phyloP scores from a whole-genome alignment of 352 stramenopile genomes.

The Globisporangium spinosum region DNA sequence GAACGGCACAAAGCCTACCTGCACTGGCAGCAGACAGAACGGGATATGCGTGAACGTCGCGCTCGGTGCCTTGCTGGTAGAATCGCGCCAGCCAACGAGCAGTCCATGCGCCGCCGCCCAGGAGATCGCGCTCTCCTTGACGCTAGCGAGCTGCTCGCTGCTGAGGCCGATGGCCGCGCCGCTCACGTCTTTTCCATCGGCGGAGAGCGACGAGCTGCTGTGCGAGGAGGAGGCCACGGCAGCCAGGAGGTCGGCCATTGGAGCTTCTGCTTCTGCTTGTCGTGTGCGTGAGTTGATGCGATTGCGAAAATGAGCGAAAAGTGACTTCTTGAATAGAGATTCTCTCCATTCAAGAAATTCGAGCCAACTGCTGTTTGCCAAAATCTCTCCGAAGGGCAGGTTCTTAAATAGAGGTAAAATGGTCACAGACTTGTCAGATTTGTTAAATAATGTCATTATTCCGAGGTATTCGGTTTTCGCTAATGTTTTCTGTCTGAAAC shows the following conservation, averaged over 20 bases:
- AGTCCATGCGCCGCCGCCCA: constrained; percentile 73
- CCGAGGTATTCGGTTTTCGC: too few relatives aligned
- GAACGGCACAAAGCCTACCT: constrained; percentile 16
- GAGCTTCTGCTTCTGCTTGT: not conserved
- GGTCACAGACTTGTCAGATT: too few relatives aligned
- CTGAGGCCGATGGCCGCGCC: constrained; percentile 42
- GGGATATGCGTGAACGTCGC: constrained; percentile 74
- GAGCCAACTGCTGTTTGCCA: too few relatives aligned
- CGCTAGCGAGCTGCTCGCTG: constrained; percentile 32
- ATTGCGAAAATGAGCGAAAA: not conserved
- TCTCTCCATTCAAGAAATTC: too few relatives aligned
- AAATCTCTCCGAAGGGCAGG: too few relatives aligned
- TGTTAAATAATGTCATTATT: too few relatives aligned
- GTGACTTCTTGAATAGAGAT: too few relatives aligned
- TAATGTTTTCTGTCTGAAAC: too few relatives aligned
- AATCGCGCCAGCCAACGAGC: constrained; percentile 59
- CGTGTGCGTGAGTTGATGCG: not conserved
- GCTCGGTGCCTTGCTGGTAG: constrained; percentile 21
- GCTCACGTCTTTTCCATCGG: constrained; percentile 17
- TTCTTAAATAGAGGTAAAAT: too few relatives aligned
- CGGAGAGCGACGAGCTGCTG: not conserved
- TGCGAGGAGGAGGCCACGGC: constrained; percentile 28
- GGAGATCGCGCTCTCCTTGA: constrained; percentile 72
- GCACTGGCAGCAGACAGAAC: constrained; percentile 67
- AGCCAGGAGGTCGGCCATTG: constrained; percentile 38